These are phyloP conservation scores for Mycosphaerella arachidis DNA, from an alignment of 2,329 filamentous ascomycete species.

Conservation along the genomic window DNA sequence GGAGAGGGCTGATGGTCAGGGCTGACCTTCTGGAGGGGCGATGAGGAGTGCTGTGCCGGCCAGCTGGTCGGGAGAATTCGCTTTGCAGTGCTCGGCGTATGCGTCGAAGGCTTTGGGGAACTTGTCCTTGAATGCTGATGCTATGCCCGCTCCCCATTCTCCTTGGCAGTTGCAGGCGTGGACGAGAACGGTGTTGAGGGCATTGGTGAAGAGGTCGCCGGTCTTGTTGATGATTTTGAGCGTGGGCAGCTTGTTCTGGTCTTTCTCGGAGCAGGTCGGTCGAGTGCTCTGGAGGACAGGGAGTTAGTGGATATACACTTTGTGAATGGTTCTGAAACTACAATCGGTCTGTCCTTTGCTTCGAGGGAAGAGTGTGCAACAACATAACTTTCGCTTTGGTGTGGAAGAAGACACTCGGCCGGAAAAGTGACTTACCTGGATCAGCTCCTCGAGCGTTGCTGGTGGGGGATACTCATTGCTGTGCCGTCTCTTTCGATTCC, in stretches of 20 bases:
- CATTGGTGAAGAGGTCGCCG: conserved; percentile 53
- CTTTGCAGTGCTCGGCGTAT: conserved; percentile 48
- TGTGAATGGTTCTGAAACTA: too few species aligned
- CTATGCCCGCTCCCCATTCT: conserved; percentile 57
- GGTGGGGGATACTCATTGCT: too few species aligned
- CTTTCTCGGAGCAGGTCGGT: neutral
- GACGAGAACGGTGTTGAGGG: conserved; percentile 48
- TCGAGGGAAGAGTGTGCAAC: too few species aligned
- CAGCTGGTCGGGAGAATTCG: conserved; percentile 26
- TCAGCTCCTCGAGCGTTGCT: too few species aligned
- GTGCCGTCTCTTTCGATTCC: too few species aligned
- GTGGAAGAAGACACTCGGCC: too few species aligned
- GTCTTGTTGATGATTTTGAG: conserved; percentile 19
- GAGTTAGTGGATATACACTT: too few species aligned
- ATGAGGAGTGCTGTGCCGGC: conserved; percentile 52
- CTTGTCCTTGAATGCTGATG: conserved; percentile 44
- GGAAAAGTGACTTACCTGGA: too few species aligned
- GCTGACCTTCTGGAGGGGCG: conserved; percentile 38
- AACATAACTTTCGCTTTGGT: too few species aligned
- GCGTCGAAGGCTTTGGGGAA: conserved; percentile 50
- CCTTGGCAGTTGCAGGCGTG: conserved; percentile 59
- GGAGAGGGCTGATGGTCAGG: conserved; percentile 32
- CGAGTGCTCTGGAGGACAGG: neutral
- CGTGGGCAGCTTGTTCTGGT: neutral
- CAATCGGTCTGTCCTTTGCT: too few species aligned